These are phyloP conservation scores for Bathelium albidoporum DNA, from an alignment of 495 filamentous ascomycete species.

Conservation along the genomic window DNA sequence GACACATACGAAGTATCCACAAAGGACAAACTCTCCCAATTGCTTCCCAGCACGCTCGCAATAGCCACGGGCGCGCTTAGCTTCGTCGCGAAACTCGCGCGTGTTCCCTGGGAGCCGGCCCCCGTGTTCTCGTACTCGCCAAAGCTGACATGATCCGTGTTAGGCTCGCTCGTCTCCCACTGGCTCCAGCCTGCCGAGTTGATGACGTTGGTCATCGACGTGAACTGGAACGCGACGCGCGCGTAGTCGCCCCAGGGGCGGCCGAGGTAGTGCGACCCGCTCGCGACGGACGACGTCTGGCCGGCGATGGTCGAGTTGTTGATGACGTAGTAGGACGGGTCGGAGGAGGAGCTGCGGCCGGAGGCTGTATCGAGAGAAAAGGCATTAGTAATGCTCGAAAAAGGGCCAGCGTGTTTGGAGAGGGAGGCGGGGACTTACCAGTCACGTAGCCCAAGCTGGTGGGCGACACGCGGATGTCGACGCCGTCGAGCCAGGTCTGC, in stretches of 20 bases:
- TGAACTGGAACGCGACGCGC: conserved; percentile 52
- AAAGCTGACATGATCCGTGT: conserved; percentile 46
- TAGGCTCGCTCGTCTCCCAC: conserved; percentile 41
- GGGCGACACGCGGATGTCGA: conserved; percentile 45
- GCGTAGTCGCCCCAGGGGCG: conserved; percentile 56
- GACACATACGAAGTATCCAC: conserved; percentile 33
- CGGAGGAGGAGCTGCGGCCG: conserved; percentile 41
- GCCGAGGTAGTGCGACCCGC: conserved; percentile 50
- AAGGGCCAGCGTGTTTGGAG: background rate
- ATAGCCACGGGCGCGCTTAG: conserved; percentile 39
- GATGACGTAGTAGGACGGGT: conserved; percentile 53
- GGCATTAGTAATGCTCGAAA: background rate
- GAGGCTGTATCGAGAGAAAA: conserved; percentile 38
- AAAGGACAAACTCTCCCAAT: conserved; percentile 37
- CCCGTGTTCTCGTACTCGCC: conserved; percentile 53
- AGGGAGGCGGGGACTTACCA: background rate
- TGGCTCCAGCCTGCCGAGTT: conserved; percentile 51
- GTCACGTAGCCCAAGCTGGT: conserved; percentile 41
- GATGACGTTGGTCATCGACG: conserved; percentile 44
- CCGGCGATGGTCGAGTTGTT: conserved; percentile 44
- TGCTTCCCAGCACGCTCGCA: conserved; percentile 41
- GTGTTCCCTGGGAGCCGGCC: conserved; percentile 43
- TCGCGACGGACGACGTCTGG: conserved; percentile 35
- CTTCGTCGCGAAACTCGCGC: conserved; percentile 46
- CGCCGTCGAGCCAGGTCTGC: conserved; percentile 50